These are phyloP conservation scores for Cordyceps javanica DNA, from an alignment of 2,329 filamentous ascomycete genomes.

Conservation along the genomic window DNA sequence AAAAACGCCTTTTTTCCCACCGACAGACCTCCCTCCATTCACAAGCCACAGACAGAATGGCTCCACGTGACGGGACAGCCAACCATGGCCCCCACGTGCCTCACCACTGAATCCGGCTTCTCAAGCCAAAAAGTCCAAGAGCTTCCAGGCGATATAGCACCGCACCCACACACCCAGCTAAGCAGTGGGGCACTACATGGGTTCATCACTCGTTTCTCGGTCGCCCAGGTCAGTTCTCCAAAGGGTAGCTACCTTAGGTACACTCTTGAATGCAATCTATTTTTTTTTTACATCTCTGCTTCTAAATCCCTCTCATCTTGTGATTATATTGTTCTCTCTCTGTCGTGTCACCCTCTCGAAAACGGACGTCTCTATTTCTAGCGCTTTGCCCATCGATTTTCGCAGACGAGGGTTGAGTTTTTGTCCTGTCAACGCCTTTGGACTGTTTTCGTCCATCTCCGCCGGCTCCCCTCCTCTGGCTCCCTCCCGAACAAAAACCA, in stretches of 20 bases:
- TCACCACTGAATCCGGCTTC: background rate
- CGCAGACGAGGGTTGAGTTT: too few species aligned
- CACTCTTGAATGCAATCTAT: background rate
- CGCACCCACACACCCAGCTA: too few species aligned
- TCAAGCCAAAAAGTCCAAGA: background rate
- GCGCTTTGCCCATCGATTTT: too few species aligned
- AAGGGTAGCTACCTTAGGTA: background rate
- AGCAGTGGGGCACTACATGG: constrained; percentile 3
- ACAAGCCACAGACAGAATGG: background rate
- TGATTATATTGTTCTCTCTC: background rate
- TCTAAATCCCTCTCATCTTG: background rate
- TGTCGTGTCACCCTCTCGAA: background rate
- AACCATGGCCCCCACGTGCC: constrained; percentile 22
- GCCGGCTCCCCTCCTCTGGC: background rate
- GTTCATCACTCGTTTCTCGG: constrained; percentile 3
- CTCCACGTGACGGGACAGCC: constrained; percentile 24
- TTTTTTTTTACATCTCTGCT: constrained; percentile 2
- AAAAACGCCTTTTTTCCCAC: background rate
- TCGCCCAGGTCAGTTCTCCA: background rate
- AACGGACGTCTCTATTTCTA: too few species aligned
- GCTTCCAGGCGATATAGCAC: too few species aligned
- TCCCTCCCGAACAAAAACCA: background rate
- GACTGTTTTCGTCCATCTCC: background rate
- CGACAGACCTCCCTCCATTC: background rate
- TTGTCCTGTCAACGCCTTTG: too few species aligned